Conservation (phyloP, 495 filamentous ascomycete genomes). For the Aspergillus avenaceus region DNA sequence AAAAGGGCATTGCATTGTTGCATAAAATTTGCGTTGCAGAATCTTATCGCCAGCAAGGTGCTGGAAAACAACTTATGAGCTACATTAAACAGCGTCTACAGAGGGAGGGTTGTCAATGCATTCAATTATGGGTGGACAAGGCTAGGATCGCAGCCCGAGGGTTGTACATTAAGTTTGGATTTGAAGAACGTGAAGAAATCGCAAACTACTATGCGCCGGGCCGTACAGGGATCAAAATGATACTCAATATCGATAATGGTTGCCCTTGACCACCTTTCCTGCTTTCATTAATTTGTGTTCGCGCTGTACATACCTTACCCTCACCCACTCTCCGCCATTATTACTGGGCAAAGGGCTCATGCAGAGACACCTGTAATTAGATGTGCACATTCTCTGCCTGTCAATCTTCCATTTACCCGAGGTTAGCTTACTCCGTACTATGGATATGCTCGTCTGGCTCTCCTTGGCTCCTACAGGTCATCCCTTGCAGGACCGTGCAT, state of each 20-base stretch:
- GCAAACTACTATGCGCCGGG: slow-evolving; percentile 56
- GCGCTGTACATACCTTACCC: too few species aligned
- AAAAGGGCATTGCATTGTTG: slow-evolving; percentile 47
- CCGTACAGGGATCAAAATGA: slow-evolving; percentile 53
- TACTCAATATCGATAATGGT: slow-evolving; percentile 38
- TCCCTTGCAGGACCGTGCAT: slow-evolving; percentile 35
- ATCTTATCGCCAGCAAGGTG: slow-evolving; percentile 47
- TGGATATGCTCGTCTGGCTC: background rate
- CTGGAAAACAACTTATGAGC: slow-evolving; percentile 48
- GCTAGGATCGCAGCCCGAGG: slow-evolving; percentile 43
- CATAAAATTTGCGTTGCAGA: slow-evolving; percentile 58
- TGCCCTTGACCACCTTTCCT: slow-evolving; percentile 22
- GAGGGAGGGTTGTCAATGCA: slow-evolving; percentile 49
- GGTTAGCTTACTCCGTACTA: background rate
- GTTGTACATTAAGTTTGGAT: slow-evolving; percentile 48
- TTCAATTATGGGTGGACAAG: slow-evolving; percentile 61
- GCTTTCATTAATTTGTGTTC: too few species aligned
- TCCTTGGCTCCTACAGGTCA: slow-evolving; percentile 23
- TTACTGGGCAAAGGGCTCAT: too few species aligned
- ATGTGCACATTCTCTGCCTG: background rate
- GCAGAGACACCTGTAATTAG: background rate
- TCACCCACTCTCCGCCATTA: too few species aligned
- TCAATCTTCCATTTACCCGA: background rate
- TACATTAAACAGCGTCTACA: slow-evolving; percentile 43
- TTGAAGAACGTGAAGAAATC: slow-evolving; percentile 48